Conservation (phyloP, 176 grass and related monocot genomes). For the Paspalum notatum region DNA sequence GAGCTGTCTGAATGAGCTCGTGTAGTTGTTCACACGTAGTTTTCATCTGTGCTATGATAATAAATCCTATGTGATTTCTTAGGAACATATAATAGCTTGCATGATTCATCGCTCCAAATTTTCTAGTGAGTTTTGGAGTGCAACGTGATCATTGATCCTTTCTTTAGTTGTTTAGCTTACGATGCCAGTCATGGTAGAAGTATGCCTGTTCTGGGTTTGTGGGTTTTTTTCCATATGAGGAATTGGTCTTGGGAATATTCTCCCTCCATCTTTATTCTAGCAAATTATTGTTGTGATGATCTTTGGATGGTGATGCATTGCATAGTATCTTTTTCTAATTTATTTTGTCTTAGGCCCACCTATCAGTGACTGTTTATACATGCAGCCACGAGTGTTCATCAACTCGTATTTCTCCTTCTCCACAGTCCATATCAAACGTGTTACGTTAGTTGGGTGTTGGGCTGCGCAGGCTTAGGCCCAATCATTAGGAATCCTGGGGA, state of each 20-base stretch:
- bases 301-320: slow-evolving; percentile 1
- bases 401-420: background rate
- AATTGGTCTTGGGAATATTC: slow-evolving; percentile 11
- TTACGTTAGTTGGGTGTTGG: background rate
- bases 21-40: slow-evolving; percentile 31
- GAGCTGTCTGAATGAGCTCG: background rate
- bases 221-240: slow-evolving; percentile 6
- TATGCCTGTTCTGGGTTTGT: background rate
- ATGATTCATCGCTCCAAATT: slow-evolving; percentile 34
- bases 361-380: background rate
- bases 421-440: background rate
- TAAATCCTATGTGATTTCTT: slow-evolving; percentile 19
- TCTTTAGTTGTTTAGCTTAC: background rate
- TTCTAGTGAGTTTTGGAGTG: background rate
- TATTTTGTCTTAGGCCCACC: background rate
- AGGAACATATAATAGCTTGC: slow-evolving; percentile 19
- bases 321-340: background rate
- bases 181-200: background rate
- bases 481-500: background rate
- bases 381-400: background rate
- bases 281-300: background rate
- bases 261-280: background rate
- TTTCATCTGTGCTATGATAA: slow-evolving; percentile 43
- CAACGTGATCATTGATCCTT: slow-evolving; percentile 23
- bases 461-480: background rate